phyloP scores from a whole-genome alignment of 495 filamentous ascomycete genomes.

The Lentithecium fluviatile region DNA sequence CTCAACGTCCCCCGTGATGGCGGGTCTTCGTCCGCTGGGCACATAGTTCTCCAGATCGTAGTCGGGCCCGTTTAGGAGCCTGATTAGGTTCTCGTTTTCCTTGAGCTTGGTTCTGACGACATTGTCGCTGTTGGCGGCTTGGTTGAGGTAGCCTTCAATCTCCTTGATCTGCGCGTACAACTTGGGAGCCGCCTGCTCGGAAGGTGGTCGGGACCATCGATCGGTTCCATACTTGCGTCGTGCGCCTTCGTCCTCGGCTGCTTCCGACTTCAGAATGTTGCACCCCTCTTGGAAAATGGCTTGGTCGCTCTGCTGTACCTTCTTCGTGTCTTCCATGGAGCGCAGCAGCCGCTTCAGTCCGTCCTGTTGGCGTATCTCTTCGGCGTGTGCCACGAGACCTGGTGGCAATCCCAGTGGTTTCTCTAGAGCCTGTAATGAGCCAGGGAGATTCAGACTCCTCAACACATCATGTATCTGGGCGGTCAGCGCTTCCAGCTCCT shows the following conservation, averaged over 20 bases:
- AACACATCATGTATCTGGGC: conserved; percentile 72
- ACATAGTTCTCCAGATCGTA: conserved; percentile 83
- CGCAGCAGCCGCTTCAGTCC: conserved; percentile 70
- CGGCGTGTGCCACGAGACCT: conserved; percentile 79
- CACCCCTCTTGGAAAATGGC: conserved; percentile 78
- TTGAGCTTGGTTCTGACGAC: conserved; percentile 76
- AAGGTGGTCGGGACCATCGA: conserved; percentile 73
- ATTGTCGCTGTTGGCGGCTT: conserved; percentile 77
- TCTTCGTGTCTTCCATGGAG: conserved; percentile 81
- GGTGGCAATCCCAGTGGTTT: conserved; percentile 92
- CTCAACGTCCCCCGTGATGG: conserved; percentile 77
- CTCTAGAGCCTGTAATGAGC: conserved; percentile 89
- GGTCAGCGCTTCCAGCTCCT: conserved; percentile 79
- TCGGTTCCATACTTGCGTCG: conserved; percentile 82
- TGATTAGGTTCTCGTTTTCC: conserved; percentile 70
- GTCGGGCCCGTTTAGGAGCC: conserved; percentile 72
- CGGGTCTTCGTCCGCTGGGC: conserved; percentile 74
- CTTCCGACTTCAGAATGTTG: conserved; percentile 72
- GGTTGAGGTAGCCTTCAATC: conserved; percentile 84
- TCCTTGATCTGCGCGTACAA: conserved; percentile 73
- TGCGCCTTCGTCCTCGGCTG: conserved; percentile 73
- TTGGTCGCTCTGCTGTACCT: conserved; percentile 72
- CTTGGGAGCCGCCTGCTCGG: conserved; percentile 67
- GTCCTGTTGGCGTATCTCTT: conserved; percentile 92
- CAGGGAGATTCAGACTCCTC: conserved; percentile 82